Base-by-base conservation (phyloP, 495 filamentous ascomycete species). In the Letharia lupina region DNA sequence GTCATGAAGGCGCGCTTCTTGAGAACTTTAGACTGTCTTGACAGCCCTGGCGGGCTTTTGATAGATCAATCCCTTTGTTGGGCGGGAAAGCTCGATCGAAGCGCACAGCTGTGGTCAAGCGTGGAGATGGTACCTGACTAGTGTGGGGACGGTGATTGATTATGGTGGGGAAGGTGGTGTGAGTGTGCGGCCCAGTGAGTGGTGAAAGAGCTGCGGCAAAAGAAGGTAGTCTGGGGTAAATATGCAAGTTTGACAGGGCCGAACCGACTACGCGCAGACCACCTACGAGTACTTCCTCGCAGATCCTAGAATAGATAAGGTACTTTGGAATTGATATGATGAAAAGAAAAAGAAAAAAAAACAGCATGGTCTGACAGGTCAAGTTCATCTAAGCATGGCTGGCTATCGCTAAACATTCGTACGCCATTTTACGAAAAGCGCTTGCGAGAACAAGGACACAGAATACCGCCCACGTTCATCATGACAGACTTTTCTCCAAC, bases 401-500 rank as follows among this genome's bases (percentile, higher is more conserved):
- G 33, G 15, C 31, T 37, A 20, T 9, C 54, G 54, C 54, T 37
- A 57, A 57, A 57, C 15, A 37, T 35, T 54, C 54, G 54, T 20
- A 57, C 33, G 33, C 33, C 31, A 35, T 57, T 35, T 57, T 37
- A 44, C 40, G 23, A 31, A 50, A 7, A 61, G 40, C 64, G 58
- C 64, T 52, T 31, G 64, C 45, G 41, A 31, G 52, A 44, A 60
- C 31, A 62, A 61, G 44, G 20, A 63, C n/a, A 33, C 64, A 72
- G 45, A 62, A 59, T 54, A 60, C 68, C 70, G 48, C 63, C 68
- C 63, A 54, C 52, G 10, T 33, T 16, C 20, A 61, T 66, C 6
- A 65, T 71, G 62, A 69, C 66, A 87, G 72, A 23, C 76, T 73
- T 68, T 80, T 78, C 78, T 95, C 91, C 61, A 93, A 71, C 54